Evolutionary conservation across 495 filamentous ascomycete genomes (phyloP).

Genomic region (Neurospora tetrasperma): DNA sequence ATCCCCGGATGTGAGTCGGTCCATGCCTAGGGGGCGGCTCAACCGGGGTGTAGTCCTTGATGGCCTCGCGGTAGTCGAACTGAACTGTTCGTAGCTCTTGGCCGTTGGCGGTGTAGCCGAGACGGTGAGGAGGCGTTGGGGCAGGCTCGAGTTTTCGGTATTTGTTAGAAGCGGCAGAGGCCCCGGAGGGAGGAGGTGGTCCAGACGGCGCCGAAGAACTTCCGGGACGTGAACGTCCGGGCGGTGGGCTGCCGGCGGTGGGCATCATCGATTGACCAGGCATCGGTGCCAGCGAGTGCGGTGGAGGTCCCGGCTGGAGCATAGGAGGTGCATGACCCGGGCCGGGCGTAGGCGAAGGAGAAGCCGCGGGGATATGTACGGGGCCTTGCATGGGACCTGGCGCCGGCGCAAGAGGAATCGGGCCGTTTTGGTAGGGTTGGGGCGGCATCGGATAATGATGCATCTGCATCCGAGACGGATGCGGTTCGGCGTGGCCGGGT

Average conservation of each 20-base stretch:
- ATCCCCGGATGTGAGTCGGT: constrained; percentile 38
- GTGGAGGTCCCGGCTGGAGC: constrained; percentile 9
- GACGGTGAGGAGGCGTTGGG: constrained; percentile 34
- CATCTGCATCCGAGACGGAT: not conserved
- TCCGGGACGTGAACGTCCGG: constrained; percentile 12
- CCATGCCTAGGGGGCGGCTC: constrained; percentile 36
- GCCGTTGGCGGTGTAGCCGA: constrained; percentile 27
- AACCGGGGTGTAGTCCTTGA: constrained; percentile 35
- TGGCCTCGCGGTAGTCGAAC: constrained; percentile 37
- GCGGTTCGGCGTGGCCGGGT: constrained; percentile 3
- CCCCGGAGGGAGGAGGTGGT: constrained; percentile 7
- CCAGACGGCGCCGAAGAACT: constrained; percentile 21
- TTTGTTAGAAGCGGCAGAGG: constrained; percentile 15
- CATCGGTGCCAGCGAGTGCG: not conserved
- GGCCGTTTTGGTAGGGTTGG: constrained; percentile 9
- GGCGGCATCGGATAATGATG: constrained; percentile 16
- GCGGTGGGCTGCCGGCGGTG: constrained; percentile 1
- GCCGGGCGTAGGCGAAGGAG: not conserved
- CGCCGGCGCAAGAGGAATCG: not conserved
- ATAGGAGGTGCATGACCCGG: not conserved
- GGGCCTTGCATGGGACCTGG: not conserved
- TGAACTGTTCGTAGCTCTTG: constrained; percentile 36
- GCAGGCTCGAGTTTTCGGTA: constrained; percentile 41
- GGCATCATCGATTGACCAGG: not conserved
- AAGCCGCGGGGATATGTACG: not conserved